Conservation (phyloP, 176 grass and related monocot species). For the Bothriochloa decipiens region DNA sequence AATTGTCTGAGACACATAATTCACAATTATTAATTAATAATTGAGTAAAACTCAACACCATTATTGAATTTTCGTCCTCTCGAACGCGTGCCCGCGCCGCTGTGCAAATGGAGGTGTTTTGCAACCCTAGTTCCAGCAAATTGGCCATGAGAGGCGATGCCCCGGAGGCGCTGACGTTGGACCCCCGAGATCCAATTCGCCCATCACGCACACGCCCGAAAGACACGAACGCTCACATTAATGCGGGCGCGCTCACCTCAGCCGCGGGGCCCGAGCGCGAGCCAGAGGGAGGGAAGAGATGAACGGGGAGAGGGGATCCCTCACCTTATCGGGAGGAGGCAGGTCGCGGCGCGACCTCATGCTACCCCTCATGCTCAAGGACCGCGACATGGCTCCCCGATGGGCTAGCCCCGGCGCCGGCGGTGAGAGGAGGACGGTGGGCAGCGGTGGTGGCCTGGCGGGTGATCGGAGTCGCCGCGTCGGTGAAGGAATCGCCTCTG, state of each 20-base stretch:
- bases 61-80: not conserved
- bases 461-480: constrained; percentile 41
- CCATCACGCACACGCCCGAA: not conserved
- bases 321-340: constrained; percentile 76
- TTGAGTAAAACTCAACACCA: not conserved
- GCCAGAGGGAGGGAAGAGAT: not conserved
- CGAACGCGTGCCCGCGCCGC: not conserved
- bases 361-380: constrained; percentile 62
- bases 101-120: not conserved
- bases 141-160: not conserved
- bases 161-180: not conserved
- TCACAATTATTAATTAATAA: constrained; percentile 26
- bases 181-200: constrained; percentile 33
- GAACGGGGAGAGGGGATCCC: constrained; percentile 4
- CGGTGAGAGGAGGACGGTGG: not conserved
- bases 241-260: not conserved
- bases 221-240: not conserved
- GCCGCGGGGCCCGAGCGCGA: not conserved
- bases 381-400: constrained; percentile 71
- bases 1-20: constrained; percentile 48
- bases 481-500: not conserved
- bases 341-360: constrained; percentile 75
- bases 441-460: not conserved
- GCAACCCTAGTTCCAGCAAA: constrained; percentile 53
- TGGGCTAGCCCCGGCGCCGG: constrained; percentile 13